A percentile compares a stretch with the other conserved stretches of the same genome.
Conservation (phyloP, 208 protist species). For the Acanthamoeba healyi region DNA sequence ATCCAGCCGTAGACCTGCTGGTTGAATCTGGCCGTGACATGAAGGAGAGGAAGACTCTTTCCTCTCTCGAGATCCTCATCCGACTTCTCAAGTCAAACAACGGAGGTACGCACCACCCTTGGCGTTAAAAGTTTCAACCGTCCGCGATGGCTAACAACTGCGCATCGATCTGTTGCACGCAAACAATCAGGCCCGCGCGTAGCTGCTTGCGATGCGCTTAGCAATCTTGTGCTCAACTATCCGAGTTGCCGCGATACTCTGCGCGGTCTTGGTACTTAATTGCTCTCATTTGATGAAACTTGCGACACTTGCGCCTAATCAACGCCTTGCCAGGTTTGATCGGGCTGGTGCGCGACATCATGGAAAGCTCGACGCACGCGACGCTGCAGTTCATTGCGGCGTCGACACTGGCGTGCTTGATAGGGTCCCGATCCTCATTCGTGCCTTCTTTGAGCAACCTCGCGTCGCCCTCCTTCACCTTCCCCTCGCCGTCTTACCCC, state of each 20-base stretch:
- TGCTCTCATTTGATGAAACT: not conserved
- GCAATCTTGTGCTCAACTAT: conserved; percentile 52
- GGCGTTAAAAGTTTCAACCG: no score
- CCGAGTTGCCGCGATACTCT: conserved; percentile 31
- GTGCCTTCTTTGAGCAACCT: not conserved
- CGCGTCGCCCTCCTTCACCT: conserved; percentile 14
- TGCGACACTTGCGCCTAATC: not conserved
- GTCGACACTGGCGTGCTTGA: conserved; percentile 19
- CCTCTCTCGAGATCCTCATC: conserved; percentile 24
- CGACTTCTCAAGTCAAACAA: conserved; percentile 60
- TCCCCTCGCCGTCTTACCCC: not conserved
- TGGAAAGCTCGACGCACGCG: conserved; percentile 53
- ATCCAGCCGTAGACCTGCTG: not conserved
- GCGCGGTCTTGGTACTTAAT: not conserved
- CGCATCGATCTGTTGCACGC: no score
- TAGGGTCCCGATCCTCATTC: not conserved
- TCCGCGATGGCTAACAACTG: not conserved
- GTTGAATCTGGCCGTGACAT: not conserved
- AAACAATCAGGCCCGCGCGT: conserved; percentile 13
- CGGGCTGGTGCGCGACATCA: conserved; percentile 29
- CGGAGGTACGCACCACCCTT: not conserved
- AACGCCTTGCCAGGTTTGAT: not conserved
- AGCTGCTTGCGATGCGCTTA: conserved; percentile 36
- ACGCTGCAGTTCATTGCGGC: conserved; percentile 48
- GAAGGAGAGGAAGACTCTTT: conserved; percentile 4